Evolutionary conservation across 768 basidiomycete genomes (phyloP).

Genomic region (Artomyces pyxidatus): DNA sequence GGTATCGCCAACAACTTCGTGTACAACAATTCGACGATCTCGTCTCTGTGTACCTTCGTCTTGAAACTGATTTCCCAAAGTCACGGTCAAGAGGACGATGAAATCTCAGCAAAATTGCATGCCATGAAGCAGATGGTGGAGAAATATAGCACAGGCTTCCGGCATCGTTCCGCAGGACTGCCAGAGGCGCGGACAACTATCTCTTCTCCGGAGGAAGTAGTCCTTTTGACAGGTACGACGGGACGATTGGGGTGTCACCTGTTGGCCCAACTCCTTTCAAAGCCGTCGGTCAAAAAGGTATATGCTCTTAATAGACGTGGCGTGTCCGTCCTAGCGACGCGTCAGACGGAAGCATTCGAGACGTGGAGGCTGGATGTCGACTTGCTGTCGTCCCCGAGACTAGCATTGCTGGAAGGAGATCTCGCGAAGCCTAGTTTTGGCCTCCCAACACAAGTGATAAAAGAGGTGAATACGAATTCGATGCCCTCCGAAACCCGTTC

Average conservation of each 20-base stretch:
- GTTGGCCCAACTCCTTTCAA: slow-evolving; percentile 18
- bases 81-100: slow-evolving; percentile 1
- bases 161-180: background rate
- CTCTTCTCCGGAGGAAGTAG: slow-evolving; percentile 14
- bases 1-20: slow-evolving; percentile 25
- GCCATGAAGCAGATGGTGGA: slow-evolving; percentile 32
- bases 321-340: background rate
- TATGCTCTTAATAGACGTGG: slow-evolving; percentile 18
- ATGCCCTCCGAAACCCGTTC: background rate
- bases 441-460: slow-evolving; percentile 4
- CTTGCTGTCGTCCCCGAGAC: slow-evolving; percentile 1
- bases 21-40: slow-evolving; percentile 32
- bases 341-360: slow-evolving; percentile 13
- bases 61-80: slow-evolving; percentile 1
- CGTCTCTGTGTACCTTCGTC: slow-evolving; percentile 18
- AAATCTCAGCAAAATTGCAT: slow-evolving; percentile 11
- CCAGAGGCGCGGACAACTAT: background rate
- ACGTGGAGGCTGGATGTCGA: slow-evolving; percentile 10
- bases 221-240: slow-evolving; percentile 28
- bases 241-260: slow-evolving; percentile 24
- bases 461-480: slow-evolving; percentile 6
- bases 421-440: slow-evolving; percentile 9
- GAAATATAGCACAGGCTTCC: slow-evolving; percentile 25
- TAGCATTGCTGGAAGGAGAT: slow-evolving; percentile 11
- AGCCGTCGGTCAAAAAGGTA: slow-evolving; percentile 15